Percentiles rank a stretch among this genome's conserved stretches.
phyloP scores from a whole-genome alignment of 2,329 filamentous ascomycete genomes.

The Ascochyta viciae-villosae region DNA sequence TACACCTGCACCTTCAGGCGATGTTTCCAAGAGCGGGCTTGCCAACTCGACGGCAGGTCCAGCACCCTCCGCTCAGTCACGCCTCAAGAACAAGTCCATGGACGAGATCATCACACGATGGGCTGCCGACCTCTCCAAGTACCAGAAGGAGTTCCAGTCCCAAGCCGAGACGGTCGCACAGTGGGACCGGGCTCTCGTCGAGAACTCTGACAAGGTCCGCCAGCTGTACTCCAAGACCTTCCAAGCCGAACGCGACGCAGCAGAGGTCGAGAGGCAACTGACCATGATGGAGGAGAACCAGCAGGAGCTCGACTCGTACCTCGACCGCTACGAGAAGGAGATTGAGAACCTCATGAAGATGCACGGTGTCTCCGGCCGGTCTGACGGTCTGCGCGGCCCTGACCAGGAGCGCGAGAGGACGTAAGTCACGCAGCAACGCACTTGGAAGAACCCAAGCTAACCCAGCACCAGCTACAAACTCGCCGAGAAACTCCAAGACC shows the following conservation, averaged over 20 bases:
- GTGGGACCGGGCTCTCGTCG: slow-evolving; percentile 92
- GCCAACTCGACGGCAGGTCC: slow-evolving; percentile 81
- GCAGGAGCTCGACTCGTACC: slow-evolving; percentile 84
- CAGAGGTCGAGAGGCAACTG: slow-evolving; percentile 92
- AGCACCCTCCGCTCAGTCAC: slow-evolving; percentile 78
- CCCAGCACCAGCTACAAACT: slow-evolving; percentile 71
- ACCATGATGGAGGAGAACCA: slow-evolving; percentile 90
- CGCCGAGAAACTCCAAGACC: slow-evolving; percentile 89
- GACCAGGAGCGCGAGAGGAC: slow-evolving; percentile 96
- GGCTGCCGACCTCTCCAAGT: slow-evolving; percentile 93
- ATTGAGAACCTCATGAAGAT: slow-evolving; percentile 93
- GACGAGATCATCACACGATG: slow-evolving; percentile 97
- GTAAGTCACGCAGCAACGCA: slow-evolving; percentile 54
- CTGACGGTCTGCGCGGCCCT: slow-evolving; percentile 80
- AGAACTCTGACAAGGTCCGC: slow-evolving; percentile 94
- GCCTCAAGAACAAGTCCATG: slow-evolving; percentile 98
- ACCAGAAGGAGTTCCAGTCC: slow-evolving; percentile 94
- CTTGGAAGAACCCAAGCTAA: slow-evolving; percentile 8
- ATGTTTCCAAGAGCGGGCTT: slow-evolving; percentile 53
- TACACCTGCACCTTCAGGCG: slow-evolving; percentile 25
- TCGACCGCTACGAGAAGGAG: slow-evolving; percentile 90
- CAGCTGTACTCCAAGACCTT: slow-evolving; percentile 91
- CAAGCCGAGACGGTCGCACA: slow-evolving; percentile 85
- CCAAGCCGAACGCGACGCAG: slow-evolving; percentile 90
- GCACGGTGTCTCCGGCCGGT: slow-evolving; percentile 67